Evolutionary conservation across 306 rosid species (phyloP).

Genomic region (Carpinus viminea): DNA sequence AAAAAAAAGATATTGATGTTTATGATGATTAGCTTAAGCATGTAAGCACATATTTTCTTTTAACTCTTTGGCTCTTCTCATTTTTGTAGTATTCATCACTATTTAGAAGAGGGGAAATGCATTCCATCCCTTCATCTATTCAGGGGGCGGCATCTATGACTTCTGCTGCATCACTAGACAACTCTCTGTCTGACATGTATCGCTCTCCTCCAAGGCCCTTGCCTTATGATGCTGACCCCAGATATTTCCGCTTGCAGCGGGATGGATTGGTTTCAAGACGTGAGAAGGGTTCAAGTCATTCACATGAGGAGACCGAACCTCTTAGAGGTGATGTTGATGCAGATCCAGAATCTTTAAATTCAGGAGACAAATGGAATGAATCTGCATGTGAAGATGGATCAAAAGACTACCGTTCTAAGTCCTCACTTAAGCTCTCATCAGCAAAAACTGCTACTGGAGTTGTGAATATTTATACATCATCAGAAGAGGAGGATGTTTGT

Average conservation of each 20-base stretch:
- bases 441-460: conserved; percentile 56
- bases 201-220: conserved; percentile 97
- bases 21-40: conserved; percentile 12
- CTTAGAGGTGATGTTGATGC: conserved; percentile 67
- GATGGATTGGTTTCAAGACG: conserved; percentile 86
- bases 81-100: conserved; percentile 72
- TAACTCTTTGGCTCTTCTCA: conserved; percentile 8
- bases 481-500: conserved; percentile 93
- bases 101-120: conserved; percentile 78
- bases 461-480: conserved; percentile 51
- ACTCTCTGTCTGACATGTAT: conserved; percentile 78
- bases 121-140: conserved; percentile 75
- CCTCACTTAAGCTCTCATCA: conserved; percentile 57
- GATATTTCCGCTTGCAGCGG: conserved; percentile 68
- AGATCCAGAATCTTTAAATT: conserved; percentile 60
- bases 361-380: conserved; percentile 76
- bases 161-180: conserved; percentile 73
- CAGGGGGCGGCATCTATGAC: conserved; percentile 80
- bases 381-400: conserved; percentile 72
- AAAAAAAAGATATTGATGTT: too few species aligned
- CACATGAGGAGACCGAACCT: conserved; percentile 86
- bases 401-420: conserved; percentile 62
- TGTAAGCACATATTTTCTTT: conserved; percentile 21
- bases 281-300: conserved; percentile 89
- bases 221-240: conserved; percentile 87